Base-by-base conservation (phyloP, 352 stramenopile genomes). In the Pythium dissotocum region DNA sequence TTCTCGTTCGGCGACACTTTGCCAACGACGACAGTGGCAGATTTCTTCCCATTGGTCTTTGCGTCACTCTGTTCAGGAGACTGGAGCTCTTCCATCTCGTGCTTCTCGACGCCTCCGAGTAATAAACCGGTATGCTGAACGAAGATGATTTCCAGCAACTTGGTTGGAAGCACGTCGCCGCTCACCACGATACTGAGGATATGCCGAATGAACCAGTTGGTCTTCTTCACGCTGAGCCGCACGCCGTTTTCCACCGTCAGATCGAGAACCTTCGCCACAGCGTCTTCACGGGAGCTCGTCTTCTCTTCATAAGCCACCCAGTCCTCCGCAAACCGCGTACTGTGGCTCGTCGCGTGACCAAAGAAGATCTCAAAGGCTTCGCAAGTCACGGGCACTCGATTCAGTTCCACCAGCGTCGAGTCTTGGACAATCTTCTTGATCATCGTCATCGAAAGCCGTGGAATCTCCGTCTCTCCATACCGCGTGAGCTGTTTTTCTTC, bases 161-260 rank as follows among this genome's bases (percentile, higher is more conserved):
- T 8, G 1, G 1, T 65, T 4, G 13, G 28, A 24, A 46, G 35
- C 2, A 32, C 16, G 12, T 26, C 58, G 1, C 21, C 14, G 24
- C 8, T 58, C 58, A 91, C 63, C 13, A 86, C 61, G 44, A 87
- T 88, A 52, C 65, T 71, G 38, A 93, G 70, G 42, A 93, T 61
- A 63, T 95, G 87, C 49, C 75, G 75, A 30, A 75, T 49, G 70
- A 95, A 95, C 87, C 87, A 95, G 66, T 88, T 80, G 32, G 82
- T 80, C 61, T 89, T 86, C 68, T 85, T 88, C 49, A 82, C 61
- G 71, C 69, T 90, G 60, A 91, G 77, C 26, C 60, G 58, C 54
- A n/a, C 40, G 55, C 48, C 68, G 54, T 73, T 64, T 4, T 53
- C 57, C 21, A 71, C 58, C 16, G 52, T 64, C 36, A 65, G 2